Conservation (phyloP, 139 green algal genomes). For the Klebsormidium nitens region DNA sequence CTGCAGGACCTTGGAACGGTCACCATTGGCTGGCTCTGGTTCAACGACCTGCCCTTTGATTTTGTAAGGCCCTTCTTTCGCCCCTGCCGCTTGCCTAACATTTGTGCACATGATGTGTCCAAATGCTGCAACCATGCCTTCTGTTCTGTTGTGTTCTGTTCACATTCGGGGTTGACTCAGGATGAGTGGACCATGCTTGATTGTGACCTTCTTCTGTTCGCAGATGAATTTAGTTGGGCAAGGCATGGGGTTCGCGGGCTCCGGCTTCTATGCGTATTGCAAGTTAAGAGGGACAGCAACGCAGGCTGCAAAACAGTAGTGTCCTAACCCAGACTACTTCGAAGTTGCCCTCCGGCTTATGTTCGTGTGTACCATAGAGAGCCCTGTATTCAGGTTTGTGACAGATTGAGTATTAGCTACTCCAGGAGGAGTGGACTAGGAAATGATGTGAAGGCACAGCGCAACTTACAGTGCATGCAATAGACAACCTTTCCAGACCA, state of each 20-base stretch:
- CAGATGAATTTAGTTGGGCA: slow-evolving; percentile 27
- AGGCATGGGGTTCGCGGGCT: slow-evolving; percentile 17
- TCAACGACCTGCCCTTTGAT: slow-evolving; percentile 16
- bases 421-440: too few species aligned
- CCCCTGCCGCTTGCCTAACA: not conserved
- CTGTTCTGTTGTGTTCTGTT: too few species aligned
- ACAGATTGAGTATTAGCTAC: too few species aligned
- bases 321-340: too few species aligned
- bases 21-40: slow-evolving; percentile 12
- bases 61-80: slow-evolving; percentile 6
- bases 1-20: slow-evolving; percentile 26
- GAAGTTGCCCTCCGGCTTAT: too few species aligned
- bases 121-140: too few species aligned
- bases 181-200: not conserved
- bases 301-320: too few species aligned
- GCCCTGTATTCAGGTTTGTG: too few species aligned
- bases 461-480: too few species aligned
- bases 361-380: too few species aligned
- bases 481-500: too few species aligned
- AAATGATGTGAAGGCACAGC: slow-evolving; percentile 4
- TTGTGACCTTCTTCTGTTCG: not conserved
- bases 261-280: slow-evolving; percentile 32
- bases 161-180: too few species aligned
- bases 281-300: slow-evolving; percentile 22
- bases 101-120: not conserved